phyloP scores from a whole-genome alignment of 1,284 basidiomycete species.

The Neotropicomus parvogracilis region DNA sequence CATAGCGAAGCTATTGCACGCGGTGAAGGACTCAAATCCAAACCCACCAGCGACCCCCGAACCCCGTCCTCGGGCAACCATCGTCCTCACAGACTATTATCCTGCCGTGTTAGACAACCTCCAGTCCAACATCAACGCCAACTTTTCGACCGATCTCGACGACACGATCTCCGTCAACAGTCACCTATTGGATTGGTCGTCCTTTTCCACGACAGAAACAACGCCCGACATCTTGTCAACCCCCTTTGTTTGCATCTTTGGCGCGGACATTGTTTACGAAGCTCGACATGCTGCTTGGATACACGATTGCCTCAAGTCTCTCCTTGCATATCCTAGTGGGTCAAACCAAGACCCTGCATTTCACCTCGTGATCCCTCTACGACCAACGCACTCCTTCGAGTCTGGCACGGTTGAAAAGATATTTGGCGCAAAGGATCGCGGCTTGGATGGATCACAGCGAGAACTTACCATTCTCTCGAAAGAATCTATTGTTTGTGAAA shows the following conservation, averaged over 20 bases:
- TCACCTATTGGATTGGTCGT: conserved; percentile 63
- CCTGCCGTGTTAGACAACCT: conserved; percentile 75
- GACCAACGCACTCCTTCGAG: conserved; percentile 61
- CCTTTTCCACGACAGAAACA: conserved; percentile 35
- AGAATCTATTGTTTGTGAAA: conserved; percentile 55
- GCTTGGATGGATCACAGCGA: conserved; percentile 8
- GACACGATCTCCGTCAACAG: conserved; percentile 13
- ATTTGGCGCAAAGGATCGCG: conserved; percentile 38
- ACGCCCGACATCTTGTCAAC: conserved; percentile 13
- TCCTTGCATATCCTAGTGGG: conserved; percentile 47
- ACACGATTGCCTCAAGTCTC: conserved; percentile 47
- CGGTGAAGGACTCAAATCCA: neutral
- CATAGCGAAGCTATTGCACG: conserved; percentile 49
- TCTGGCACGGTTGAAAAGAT: conserved; percentile 53
- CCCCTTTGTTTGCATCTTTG: conserved; percentile 67
- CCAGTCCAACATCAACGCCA: conserved; percentile 58
- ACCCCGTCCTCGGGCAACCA: conserved; percentile 30
- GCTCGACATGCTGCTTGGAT: conserved; percentile 66
- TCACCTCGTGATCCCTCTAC: conserved; percentile 73
- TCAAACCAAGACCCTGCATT: conserved; percentile 39
- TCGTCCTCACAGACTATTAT: conserved; percentile 81
- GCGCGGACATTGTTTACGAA: conserved; percentile 79
- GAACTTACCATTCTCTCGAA: conserved; percentile 46
- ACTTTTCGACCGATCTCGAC: conserved; percentile 40
- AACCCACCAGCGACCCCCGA: neutral